These are phyloP conservation scores for Fusarium oxysporum DNA, from an alignment of 2,329 filamentous ascomycete species.

Conservation along the genomic window DNA sequence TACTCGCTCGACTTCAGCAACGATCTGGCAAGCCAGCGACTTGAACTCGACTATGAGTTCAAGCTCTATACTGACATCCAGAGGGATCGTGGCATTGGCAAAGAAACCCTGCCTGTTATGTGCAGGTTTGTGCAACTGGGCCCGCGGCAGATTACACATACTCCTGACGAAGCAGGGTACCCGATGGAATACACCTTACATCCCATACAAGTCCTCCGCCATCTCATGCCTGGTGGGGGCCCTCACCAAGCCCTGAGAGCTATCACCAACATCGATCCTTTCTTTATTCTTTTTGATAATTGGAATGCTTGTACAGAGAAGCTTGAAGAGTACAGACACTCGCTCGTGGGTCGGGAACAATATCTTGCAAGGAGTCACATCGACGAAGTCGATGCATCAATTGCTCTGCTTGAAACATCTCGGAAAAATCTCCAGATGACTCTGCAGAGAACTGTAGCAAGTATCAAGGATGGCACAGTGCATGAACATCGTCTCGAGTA, in stretches of 20 bases:
- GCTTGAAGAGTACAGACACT: conserved; percentile 10
- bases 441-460: background rate
- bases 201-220: background rate
- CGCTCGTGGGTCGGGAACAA: background rate
- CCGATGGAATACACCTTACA: conserved; percentile 19
- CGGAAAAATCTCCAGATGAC: background rate
- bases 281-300: conserved; percentile 22
- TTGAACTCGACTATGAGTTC: conserved; percentile 15
- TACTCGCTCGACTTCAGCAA: background rate
- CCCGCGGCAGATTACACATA: background rate
- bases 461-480: background rate
- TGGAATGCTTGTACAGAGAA: background rate
- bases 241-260: rapidly evolving
- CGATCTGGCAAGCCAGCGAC: background rate
- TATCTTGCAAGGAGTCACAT: conserved; percentile 7
- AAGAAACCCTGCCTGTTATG: background rate
- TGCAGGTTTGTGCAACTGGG: background rate
- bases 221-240: background rate
- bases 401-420: background rate
- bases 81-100: background rate
- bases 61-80: conserved; percentile 27
- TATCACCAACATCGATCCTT: background rate
- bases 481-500: background rate
- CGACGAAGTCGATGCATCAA: background rate
- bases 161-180: conserved; percentile 3